Conservation (phyloP, 2,329 filamentous ascomycete species). For the Talaromyces sp. region DNA sequence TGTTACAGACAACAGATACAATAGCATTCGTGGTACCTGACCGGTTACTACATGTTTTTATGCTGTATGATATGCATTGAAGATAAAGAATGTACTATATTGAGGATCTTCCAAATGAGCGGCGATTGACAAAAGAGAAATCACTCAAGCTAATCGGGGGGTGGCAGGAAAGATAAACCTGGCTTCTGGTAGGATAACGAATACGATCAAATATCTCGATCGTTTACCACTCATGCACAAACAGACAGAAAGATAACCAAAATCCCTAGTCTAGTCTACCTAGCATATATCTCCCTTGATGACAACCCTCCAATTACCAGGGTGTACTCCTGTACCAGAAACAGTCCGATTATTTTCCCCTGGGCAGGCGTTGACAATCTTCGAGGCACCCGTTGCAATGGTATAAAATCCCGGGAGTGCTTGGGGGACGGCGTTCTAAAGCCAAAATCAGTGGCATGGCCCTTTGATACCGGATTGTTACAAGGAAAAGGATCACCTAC, state of each 20-base stretch:
- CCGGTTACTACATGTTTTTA: not conserved
- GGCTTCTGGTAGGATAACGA: not conserved
- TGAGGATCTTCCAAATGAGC: not conserved
- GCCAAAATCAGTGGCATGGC: not conserved
- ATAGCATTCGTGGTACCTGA: not conserved
- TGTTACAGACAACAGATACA: not conserved
- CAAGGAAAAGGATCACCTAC: not conserved
- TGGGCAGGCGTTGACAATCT: not conserved
- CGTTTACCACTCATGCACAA: not conserved
- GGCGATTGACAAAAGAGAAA: not conserved
- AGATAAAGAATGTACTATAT: not conserved
- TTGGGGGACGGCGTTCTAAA: not conserved
- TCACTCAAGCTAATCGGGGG: not conserved
- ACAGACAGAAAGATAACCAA: not conserved
- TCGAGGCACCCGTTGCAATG: not conserved
- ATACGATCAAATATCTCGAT: not conserved
- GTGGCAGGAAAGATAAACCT: not conserved
- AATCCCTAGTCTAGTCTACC: constrained; percentile 18
- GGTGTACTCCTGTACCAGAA: not conserved
- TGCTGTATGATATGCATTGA: not conserved
- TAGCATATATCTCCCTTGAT: not conserved
- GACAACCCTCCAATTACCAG: not conserved
- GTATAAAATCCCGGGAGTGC: not conserved
- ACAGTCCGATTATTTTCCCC: not conserved
- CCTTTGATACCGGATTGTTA: not conserved